These are phyloP conservation scores for Lasiosphaeris hirsuta DNA, from an alignment of 495 filamentous ascomycete genomes.

Conservation along the genomic window DNA sequence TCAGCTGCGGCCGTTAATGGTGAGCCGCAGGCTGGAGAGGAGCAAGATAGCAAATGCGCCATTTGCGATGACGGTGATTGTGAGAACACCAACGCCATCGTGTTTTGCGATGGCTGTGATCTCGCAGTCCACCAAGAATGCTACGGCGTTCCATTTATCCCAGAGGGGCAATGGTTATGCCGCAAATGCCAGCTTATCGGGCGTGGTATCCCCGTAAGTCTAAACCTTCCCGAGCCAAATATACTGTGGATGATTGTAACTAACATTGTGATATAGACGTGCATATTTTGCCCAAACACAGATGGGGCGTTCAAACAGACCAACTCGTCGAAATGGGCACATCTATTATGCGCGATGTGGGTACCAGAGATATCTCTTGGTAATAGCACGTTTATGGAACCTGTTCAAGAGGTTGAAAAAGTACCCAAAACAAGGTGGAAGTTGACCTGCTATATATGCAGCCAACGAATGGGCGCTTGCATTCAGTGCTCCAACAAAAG, in stretches of 20 bases:
- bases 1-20: constrained; percentile 90
- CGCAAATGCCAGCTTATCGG: constrained; percentile 95
- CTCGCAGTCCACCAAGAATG: constrained; percentile 98
- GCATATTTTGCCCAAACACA: constrained; percentile 96
- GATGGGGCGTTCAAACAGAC: constrained; percentile 99
- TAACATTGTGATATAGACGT: constrained; percentile 54
- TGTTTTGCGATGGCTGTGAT: constrained; percentile 98
- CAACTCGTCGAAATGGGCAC: constrained; percentile 90
- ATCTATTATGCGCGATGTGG: constrained; percentile 96
- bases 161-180: constrained; percentile 97
- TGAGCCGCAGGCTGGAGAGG: constrained; percentile 81
- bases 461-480: constrained; percentile 94
- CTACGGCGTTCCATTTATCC: constrained; percentile 98
- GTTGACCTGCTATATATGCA: constrained; percentile 93
- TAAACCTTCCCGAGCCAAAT: constrained; percentile 12
- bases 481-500: constrained; percentile 98
- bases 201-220: constrained; percentile 73
- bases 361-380: constrained; percentile 94
- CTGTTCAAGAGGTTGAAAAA: constrained; percentile 95
- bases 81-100: constrained; percentile 99
- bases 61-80: constrained; percentile 99
- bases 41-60: constrained; percentile 95
- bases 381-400: constrained; percentile 98
- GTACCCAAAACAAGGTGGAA: constrained; percentile 93
- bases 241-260: neutral